Conservation (phyloP, 2,329 filamentous ascomycete species). For the Aspergillus quadricinctus region DNA sequence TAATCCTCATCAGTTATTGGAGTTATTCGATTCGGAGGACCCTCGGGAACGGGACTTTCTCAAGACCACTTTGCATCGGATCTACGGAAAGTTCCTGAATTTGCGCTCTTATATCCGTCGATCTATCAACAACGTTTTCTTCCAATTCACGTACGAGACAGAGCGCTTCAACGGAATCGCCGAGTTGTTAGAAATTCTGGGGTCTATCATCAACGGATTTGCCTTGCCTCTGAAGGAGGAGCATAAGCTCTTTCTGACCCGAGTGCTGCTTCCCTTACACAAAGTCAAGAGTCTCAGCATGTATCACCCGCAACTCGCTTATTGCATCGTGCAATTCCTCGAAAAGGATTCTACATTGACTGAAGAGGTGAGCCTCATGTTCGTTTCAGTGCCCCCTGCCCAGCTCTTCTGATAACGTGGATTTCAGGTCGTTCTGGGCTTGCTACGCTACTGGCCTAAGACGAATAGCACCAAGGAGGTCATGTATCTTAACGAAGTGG, state of each 20-base stretch:
- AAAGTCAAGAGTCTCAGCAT: constrained; percentile 99
- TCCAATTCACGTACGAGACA: constrained; percentile 98
- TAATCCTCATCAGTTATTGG: constrained; percentile 61
- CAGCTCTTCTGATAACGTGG: constrained; percentile 2
- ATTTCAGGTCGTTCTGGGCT: constrained; percentile 77
- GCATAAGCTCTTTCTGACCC: constrained; percentile 94
- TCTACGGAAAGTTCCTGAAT: constrained; percentile 98
- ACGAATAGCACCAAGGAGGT: constrained; percentile 99
- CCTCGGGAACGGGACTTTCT: constrained; percentile 94
- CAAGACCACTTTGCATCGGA: constrained; percentile 95
- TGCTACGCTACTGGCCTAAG: constrained; percentile 97
- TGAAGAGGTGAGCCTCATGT: constrained; percentile 67
- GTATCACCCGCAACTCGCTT: constrained; percentile 97
- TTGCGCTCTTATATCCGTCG: constrained; percentile 93
- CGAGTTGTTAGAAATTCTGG: constrained; percentile 90
- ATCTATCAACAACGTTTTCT: constrained; percentile 99
- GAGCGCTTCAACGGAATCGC: constrained; percentile 98
- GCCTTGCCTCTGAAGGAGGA: constrained; percentile 95
- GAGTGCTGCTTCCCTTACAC: constrained; percentile 88
- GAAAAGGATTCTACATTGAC: constrained; percentile 97
- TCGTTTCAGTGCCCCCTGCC: neutral
- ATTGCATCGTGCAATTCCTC: constrained; percentile 97
- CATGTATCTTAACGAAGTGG: constrained; percentile 98
- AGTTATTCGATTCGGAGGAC: constrained; percentile 97
- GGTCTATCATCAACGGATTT: constrained; percentile 98